Conservation (phyloP, 371 early-diverging fungal genomes). For the Catenaria anguillulae region DNA sequence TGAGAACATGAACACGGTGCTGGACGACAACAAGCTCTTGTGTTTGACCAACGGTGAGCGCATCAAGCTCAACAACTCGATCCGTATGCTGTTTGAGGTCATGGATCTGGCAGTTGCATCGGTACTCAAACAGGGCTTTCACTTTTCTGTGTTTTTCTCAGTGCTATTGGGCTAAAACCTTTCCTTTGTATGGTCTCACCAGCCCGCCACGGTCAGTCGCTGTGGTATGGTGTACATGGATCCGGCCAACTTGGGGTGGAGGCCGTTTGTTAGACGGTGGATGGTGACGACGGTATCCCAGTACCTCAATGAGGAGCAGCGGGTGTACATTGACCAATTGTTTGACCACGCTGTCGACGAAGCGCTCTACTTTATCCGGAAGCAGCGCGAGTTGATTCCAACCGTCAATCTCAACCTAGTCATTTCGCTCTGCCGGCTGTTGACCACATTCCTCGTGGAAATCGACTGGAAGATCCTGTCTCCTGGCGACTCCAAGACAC, state of each 20-base stretch:
- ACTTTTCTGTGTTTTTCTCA: background rate
- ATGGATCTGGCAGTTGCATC: slow-evolving; percentile 42
- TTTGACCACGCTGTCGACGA: slow-evolving; percentile 23
- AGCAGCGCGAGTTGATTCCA: slow-evolving; percentile 23
- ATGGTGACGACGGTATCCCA: slow-evolving; percentile 16
- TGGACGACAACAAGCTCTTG: slow-evolving; percentile 46
- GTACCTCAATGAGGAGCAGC: slow-evolving; percentile 17
- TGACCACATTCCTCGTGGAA: slow-evolving; percentile 26
- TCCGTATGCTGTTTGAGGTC: slow-evolving; percentile 45
- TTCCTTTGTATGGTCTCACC: background rate
- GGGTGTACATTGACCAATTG: slow-evolving; percentile 16
- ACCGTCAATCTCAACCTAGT: slow-evolving; percentile 33
- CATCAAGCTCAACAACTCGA: slow-evolving; percentile 36
- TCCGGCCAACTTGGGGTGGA: slow-evolving; percentile 34
- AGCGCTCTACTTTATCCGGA: slow-evolving; percentile 28
- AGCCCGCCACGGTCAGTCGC: slow-evolving; percentile 38
- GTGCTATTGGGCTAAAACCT: no score
- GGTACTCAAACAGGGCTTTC: no score
- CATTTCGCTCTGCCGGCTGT: slow-evolving; percentile 23
- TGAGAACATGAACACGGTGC: slow-evolving; percentile 38
- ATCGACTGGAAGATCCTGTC: slow-evolving; percentile 18
- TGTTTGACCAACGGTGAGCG: slow-evolving; percentile 45
- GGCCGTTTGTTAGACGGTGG: slow-evolving; percentile 31
- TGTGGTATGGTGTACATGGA: slow-evolving; percentile 50
- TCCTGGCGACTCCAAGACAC: slow-evolving; percentile 17